Evolutionary conservation across 2,329 filamentous ascomycete genomes (phyloP).

Genomic region (Calonectria henricotiae): DNA sequence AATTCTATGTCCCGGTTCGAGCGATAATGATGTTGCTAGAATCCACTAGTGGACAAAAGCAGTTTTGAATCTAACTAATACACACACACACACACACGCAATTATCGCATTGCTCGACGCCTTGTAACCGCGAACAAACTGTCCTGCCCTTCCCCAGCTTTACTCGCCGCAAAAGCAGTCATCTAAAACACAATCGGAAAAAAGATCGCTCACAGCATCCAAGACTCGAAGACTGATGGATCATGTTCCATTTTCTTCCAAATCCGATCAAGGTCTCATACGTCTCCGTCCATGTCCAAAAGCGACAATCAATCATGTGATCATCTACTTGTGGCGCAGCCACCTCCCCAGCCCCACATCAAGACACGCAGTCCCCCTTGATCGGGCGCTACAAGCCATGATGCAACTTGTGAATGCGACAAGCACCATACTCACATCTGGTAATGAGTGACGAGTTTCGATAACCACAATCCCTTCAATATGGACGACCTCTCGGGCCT

Average conservation of each 20-base stretch:
- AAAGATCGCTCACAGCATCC: not conserved
- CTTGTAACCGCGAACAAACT: not conserved
- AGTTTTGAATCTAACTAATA: not conserved
- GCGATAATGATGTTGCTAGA: not conserved
- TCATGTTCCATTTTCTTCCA: slow-evolving; percentile 16
- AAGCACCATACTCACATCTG: slow-evolving; percentile 41
- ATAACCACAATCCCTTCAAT: slow-evolving; percentile 49
- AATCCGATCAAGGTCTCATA: not conserved
- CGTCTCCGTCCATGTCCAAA: slow-evolving; percentile 9
- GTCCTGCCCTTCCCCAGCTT: not conserved
- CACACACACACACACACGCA: too few relatives aligned
- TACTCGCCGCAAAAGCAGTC: not conserved
- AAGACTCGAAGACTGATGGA: not conserved
- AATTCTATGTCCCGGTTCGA: too few relatives aligned
- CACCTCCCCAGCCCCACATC: slow-evolving; percentile 48
- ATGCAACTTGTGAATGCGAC: slow-evolving; percentile 43
- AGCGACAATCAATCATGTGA: slow-evolving; percentile 32
- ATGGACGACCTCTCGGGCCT: slow-evolving; percentile 78
- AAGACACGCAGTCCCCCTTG: slow-evolving; percentile 48
- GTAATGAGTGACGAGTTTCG: slow-evolving; percentile 51
- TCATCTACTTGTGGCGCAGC: slow-evolving; percentile 33
- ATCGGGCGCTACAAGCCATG: slow-evolving; percentile 39
- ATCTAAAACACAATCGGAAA: not conserved
- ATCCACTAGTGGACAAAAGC: not conserved
- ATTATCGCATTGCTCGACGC: too few relatives aligned